Evolutionary conservation across 352 stramenopile genomes (phyloP), one percentile per base, ranked within the genome.

Genomic region (Pythium scleroteichum): DNA sequence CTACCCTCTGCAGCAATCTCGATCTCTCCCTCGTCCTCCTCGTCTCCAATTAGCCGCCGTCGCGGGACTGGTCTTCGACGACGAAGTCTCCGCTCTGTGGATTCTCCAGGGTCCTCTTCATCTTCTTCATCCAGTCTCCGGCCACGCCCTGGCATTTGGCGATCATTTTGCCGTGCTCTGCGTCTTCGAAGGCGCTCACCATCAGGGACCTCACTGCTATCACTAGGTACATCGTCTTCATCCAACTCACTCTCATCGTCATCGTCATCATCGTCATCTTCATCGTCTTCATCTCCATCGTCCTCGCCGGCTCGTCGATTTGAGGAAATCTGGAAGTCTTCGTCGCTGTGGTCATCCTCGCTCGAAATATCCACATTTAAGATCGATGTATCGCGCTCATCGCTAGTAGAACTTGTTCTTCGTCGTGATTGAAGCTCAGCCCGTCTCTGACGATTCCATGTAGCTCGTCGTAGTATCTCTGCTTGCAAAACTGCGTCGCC

Each of bases 321-420:
- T 12, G 45, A 17, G 41, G 61, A 46, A 46, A 38, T 59, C 85
- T 71, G 41, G 54, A 95, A 95, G 44, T 95, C 88, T 55, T 96
- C 88, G 46, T 96, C 88, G 55, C 75, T 89, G 33, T 67, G 79
- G 64, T 96, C 88, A 39, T 95, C 86, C 26, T 95, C 86, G 63
- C 86, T 94, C 7, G 86, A 93, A 46, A 95, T 92, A 46, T 90
- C 84, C 44, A 92, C 68, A 39, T 93, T 85, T 42, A 95, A 39
- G 17, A 95, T 79, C 4, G 86, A 94, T 2, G 82, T 94, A 50
- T 95, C 86, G 14, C 86, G 81, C 24, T 95, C 86, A 47, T 93
- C 85, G 40, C 82, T 54, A n/a, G 73, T 71, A 13, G 66, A 69
- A 38, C 69, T 71, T 52, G 66, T 72, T 6, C 75, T 59, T 33